Evolutionary conservation across 169 alveolate species (phyloP).

Genomic region (Cryptosporidium sp.): DNA sequence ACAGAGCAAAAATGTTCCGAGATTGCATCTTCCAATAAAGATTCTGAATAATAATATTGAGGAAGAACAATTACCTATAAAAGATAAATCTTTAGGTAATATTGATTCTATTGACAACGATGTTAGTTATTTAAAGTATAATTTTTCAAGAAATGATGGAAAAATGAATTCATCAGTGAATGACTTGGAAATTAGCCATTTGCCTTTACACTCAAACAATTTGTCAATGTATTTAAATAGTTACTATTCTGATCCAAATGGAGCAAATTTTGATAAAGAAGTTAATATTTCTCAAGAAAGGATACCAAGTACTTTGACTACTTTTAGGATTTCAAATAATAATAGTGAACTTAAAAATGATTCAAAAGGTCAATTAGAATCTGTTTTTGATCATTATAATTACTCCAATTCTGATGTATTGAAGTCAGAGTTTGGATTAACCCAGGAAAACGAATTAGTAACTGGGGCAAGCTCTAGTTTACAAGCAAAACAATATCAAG

Average conservation of each 20-base stretch:
- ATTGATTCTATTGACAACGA: too few species aligned
- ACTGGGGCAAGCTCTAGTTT: not conserved
- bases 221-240: not conserved
- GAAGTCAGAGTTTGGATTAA: not conserved
- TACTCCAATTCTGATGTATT: too few species aligned
- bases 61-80: not conserved
- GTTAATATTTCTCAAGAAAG: not conserved
- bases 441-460: too few species aligned
- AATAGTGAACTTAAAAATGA: too few species aligned
- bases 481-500: not conserved
- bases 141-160: not conserved
- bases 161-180: not conserved
- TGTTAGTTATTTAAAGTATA: too few species aligned
- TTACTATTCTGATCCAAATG: not conserved
- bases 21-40: constrained; percentile 28
- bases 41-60: not conserved
- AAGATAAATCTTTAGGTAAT: not conserved
- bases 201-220: not conserved
- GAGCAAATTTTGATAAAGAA: not conserved
- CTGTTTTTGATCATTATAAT: not conserved
- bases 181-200: not conserved
- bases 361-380: not conserved
- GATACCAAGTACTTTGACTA: too few species aligned
- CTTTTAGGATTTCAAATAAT: not conserved
- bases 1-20: constrained; percentile 9